Percentiles rank a stretch among this genome's conserved stretches.
These are phyloP conservation scores for Clathrus columnatus DNA, from an alignment of 768 basidiomycete genomes.

Conservation along the genomic window DNA sequence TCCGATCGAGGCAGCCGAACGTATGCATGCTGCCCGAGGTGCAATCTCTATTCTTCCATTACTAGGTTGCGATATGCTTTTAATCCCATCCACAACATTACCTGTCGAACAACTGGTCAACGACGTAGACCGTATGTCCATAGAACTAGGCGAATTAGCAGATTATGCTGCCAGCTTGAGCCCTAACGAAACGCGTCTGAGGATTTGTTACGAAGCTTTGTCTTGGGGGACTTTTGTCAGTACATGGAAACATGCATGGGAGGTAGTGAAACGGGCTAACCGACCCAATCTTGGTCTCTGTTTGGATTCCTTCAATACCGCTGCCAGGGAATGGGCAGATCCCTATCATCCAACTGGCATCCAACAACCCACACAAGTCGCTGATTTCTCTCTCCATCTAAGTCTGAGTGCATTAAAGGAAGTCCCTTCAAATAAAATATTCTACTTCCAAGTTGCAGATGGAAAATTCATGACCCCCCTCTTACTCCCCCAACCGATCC, in stretches of 20 bases:
- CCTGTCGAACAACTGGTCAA: slow-evolving; percentile 16
- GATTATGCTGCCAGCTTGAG: slow-evolving; percentile 23
- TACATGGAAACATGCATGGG: slow-evolving; percentile 31
- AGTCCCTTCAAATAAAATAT: slow-evolving; percentile 30
- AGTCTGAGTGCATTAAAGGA: slow-evolving; percentile 23
- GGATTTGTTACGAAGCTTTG: slow-evolving; percentile 27
- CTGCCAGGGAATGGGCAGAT: slow-evolving; percentile 32
- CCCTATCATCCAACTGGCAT: slow-evolving; percentile 22
- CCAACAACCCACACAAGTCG: slow-evolving; percentile 12
- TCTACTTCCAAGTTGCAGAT: slow-evolving; percentile 33
- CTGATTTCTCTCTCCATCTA: slow-evolving; percentile 12
- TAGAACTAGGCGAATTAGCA: slow-evolving; percentile 26
- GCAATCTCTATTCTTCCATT: slow-evolving; percentile 24
- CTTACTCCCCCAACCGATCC: slow-evolving; percentile 15
- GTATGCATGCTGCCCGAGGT: slow-evolving; percentile 23
- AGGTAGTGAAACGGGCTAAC: slow-evolving; percentile 25
- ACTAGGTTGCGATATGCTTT: slow-evolving; percentile 25
- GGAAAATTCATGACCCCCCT: slow-evolving; percentile 19
- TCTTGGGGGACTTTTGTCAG: slow-evolving; percentile 27
- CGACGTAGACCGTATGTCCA: slow-evolving; percentile 15
- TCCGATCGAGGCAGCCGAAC: slow-evolving; percentile 18
- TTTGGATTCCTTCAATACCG: slow-evolving; percentile 30
- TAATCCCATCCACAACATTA: slow-evolving; percentile 28
- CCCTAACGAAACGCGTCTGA: slow-evolving; percentile 11
- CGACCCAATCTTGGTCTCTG: slow-evolving; percentile 31